Base-by-base conservation (phyloP, 1,139 yeast genomes). In the Diutina rugosa region DNA sequence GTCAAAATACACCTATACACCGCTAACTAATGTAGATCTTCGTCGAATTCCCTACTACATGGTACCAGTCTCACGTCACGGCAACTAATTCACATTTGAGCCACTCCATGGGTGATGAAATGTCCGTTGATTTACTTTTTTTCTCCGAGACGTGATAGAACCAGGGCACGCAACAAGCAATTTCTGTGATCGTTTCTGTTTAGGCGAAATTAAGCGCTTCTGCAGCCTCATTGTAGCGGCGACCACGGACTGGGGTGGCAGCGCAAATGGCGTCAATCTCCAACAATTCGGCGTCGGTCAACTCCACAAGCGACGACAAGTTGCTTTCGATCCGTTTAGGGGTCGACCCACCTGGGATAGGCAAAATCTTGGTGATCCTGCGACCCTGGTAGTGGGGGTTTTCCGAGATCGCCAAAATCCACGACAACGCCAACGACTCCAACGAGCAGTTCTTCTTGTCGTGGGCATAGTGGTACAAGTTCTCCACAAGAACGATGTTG, bases 271-370 rank as follows among this genome's bases (percentile, higher is more conserved):
- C 66, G 58, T 80, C 75, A 56, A 84, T 73, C 47, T 72, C 77
- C 1, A 68, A 67, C 62, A 85, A 76, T 60, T 85, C 90, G 0
- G 65, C 78, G 38, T 76, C 80, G 9, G 81, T 64, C 59, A 88
- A 72, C 14, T 69, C 67, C 51, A 81, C 67, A 28, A 71, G 67
- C 49, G 61, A 62, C 9, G 77, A 72, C 61, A 79, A 73, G 69
- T 87, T 88, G 64, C 80, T 85, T 56, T 76, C 74, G 32, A 85
- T 81, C 65, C 87, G 82, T 16, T 69, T 75, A 10, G 72, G 70
- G 29, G 83, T 78, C 7, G 90, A 77, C 8, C 88, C 83, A 56
- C 90, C 85, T 28, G 96, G 96, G 65, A 89, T 87, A 51, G 96
- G 95, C 51, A 90, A 69, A 55, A 88, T 76, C 57, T 73, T 75